phyloP scores from a whole-genome alignment of 768 basidiomycete genomes.

The Russula griseocarnosa region DNA sequence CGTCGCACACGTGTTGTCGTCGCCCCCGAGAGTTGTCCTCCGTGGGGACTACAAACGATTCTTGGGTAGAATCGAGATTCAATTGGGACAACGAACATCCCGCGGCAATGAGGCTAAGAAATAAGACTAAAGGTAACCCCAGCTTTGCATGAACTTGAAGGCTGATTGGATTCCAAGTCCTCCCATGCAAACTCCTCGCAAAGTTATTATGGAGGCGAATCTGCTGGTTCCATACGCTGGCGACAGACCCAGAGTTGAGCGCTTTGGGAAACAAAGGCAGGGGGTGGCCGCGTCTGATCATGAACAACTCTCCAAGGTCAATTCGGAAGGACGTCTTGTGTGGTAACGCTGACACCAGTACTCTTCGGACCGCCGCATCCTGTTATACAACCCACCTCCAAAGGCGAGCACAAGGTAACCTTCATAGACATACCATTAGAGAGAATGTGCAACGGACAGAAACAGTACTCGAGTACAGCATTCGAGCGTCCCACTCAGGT shows the following conservation, averaged over 20 bases:
- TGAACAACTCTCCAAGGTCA: not conserved
- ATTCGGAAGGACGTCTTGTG: not conserved
- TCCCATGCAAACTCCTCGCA: not conserved
- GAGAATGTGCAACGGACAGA: no score
- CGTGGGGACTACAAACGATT: not conserved
- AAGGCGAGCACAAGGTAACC: no score
- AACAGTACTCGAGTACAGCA: no score
- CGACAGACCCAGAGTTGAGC: not conserved
- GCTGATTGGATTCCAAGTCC: not conserved
- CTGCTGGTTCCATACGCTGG: not conserved
- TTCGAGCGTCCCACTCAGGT: no score
- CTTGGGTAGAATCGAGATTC: conserved; percentile 5
- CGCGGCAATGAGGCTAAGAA: conserved; percentile 9
- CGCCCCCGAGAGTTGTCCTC: not conserved
- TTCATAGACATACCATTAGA: no score
- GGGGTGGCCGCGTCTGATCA: not conserved
- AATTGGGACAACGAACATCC: conserved; percentile 15
- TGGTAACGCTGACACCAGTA: no score
- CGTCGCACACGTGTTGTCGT: not conserved
- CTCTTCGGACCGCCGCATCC: no score
- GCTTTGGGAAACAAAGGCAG: not conserved
- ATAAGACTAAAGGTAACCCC: conserved; percentile 6
- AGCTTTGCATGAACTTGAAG: not conserved
- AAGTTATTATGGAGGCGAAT: not conserved
- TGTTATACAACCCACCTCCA: no score